phyloP scores from a whole-genome alignment of 257 asterid genomes.

The Rhazya stricta region DNA sequence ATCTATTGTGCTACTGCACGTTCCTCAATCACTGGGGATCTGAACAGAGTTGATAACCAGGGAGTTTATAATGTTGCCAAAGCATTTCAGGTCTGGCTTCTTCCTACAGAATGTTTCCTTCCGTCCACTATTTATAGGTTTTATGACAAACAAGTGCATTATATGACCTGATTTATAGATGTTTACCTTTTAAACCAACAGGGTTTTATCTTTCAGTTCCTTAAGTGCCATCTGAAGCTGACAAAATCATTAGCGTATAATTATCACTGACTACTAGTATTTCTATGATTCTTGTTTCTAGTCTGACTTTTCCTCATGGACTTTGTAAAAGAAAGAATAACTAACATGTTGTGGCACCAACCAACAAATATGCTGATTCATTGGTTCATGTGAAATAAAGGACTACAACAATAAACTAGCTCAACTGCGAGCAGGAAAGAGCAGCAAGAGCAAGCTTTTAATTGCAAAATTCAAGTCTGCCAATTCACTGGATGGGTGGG shows the following conservation, averaged over 20 bases:
- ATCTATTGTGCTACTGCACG: slow-evolving; percentile 98
- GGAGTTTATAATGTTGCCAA: slow-evolving; percentile 91
- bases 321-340: neutral
- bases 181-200: neutral
- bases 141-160: neutral
- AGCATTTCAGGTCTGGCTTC: slow-evolving; percentile 69
- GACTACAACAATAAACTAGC: slow-evolving; percentile 90
- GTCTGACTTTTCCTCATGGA: neutral
- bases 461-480: slow-evolving; percentile 81
- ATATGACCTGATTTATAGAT: neutral
- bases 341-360: neutral
- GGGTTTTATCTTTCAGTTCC: neutral
- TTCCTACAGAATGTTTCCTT: neutral
- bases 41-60: slow-evolving; percentile 81
- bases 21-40: slow-evolving; percentile 87
- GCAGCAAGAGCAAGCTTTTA: slow-evolving; percentile 97
- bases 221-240: neutral
- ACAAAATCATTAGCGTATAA: neutral
- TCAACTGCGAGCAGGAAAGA: slow-evolving; percentile 91
- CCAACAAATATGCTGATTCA: neutral
- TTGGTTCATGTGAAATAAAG: slow-evolving; percentile 28
- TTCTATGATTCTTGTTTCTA: neutral
- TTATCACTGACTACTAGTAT: neutral
- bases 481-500: slow-evolving; percentile 83
- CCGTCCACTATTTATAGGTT: neutral